Percentiles rank a stretch among this genome's conserved stretches.
Evolutionary conservation across 768 basidiomycete species (phyloP).

Genomic region (Russula ochroleuca): DNA sequence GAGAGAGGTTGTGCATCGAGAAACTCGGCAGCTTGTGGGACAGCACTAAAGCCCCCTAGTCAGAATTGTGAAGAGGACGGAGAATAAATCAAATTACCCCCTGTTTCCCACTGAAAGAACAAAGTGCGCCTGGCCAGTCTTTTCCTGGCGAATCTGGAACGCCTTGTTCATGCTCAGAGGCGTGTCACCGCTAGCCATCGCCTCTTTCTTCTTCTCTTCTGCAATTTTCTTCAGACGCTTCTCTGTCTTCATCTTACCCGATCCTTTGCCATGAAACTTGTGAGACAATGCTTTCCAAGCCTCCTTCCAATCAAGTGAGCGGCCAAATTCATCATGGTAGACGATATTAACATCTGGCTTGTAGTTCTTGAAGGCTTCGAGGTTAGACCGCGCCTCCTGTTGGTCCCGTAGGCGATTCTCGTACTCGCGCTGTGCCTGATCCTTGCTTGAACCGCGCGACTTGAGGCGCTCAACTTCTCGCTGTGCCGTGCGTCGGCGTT

Average conservation of each 20-base stretch:
- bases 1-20: constrained; percentile 75
- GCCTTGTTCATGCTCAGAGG: constrained; percentile 92
- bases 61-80: constrained; percentile 12
- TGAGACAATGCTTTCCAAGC: constrained; percentile 98
- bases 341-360: constrained; percentile 96
- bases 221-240: constrained; percentile 94
- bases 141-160: constrained; percentile 90
- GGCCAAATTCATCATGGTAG: constrained; percentile 95
- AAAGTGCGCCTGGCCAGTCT: constrained; percentile 94
- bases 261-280: constrained; percentile 97
- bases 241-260: constrained; percentile 95
- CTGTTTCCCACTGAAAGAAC: constrained; percentile 90
- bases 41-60: constrained; percentile 51
- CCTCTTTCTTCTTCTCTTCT: constrained; percentile 92
- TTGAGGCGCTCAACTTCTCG: constrained; percentile 77
- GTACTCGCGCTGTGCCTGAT: constrained; percentile 91
- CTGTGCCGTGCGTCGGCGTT: constrained; percentile 67
- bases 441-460: constrained; percentile 76
- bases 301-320: constrained; percentile 85
- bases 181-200: constrained; percentile 94
- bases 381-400: constrained; percentile 75
- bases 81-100: constrained; percentile 53
- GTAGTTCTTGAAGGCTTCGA: constrained; percentile 87
- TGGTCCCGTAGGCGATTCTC: constrained; percentile 91
- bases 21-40: constrained; percentile 80